A percentile compares a stretch with the other conserved stretches of the same genome.
Conservation (phyloP, 768 basidiomycete genomes). For the Suillus bovinus region DNA sequence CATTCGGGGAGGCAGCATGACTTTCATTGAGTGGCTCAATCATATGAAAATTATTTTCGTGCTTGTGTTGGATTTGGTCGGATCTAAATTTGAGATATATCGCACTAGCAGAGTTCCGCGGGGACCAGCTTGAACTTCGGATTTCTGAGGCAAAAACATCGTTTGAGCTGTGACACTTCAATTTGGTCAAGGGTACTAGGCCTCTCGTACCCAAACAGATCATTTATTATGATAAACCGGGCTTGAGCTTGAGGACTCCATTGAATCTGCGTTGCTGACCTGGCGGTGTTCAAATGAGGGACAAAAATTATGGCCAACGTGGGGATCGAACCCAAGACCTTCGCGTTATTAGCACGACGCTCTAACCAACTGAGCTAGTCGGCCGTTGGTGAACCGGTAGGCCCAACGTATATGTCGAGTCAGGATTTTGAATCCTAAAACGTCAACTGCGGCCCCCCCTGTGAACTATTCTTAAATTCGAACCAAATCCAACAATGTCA, state of each 20-base stretch:
- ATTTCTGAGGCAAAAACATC: neutral
- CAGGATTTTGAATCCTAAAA: neutral
- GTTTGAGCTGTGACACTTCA: neutral
- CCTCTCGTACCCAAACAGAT: no score
- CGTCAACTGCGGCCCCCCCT: neutral
- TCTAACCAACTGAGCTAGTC: slow-evolving; percentile 54
- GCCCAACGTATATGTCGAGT: accelerated
- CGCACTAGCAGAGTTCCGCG: neutral
- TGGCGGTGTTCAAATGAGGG: no score
- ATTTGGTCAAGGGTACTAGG: neutral
- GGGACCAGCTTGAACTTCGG: neutral
- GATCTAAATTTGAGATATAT: neutral
- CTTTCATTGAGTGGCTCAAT: neutral
- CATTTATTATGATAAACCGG: no score
- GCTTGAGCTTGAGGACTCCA: no score
- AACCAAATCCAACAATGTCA: slow-evolving; percentile 1
- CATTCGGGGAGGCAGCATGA: slow-evolving; percentile 14
- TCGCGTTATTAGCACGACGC: slow-evolving; percentile 60
- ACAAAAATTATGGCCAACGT: slow-evolving; percentile 50
- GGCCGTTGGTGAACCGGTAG: slow-evolving; percentile 15
- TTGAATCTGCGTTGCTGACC: no score
- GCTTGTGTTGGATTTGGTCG: neutral
- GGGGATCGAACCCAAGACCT: slow-evolving; percentile 74
- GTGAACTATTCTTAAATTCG: neutral
- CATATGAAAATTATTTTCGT: neutral